These are phyloP conservation scores for Guyanaporus albipodus DNA, from an alignment of 768 basidiomycete species.

Conservation along the genomic window DNA sequence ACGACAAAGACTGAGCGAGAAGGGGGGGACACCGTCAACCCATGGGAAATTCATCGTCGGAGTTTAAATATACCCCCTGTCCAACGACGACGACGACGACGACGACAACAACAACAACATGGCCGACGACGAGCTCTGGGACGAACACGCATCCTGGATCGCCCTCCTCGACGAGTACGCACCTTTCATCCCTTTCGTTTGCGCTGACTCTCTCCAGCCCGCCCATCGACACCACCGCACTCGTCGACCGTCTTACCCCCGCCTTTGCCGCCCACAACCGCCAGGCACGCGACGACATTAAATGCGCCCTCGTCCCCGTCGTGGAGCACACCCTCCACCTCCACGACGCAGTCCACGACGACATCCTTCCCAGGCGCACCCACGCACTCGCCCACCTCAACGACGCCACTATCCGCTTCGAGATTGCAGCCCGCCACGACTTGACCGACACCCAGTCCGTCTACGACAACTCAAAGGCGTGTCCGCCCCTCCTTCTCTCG, in stretches of 20 bases:
- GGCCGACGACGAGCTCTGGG: slow-evolving; percentile 19
- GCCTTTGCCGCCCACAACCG: slow-evolving; percentile 33
- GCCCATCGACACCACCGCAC: slow-evolving; percentile 40
- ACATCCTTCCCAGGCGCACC: slow-evolving; percentile 30
- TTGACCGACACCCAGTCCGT: slow-evolving; percentile 39
- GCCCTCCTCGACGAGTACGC: slow-evolving; percentile 29
- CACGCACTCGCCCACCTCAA: slow-evolving; percentile 51
- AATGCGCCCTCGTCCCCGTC: slow-evolving; percentile 34
- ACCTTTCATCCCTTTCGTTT: neutral
- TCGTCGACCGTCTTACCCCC: slow-evolving; percentile 46
- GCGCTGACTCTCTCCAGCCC: slow-evolving; percentile 24
- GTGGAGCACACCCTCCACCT: slow-evolving; percentile 33
- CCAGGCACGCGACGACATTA: slow-evolving; percentile 28
- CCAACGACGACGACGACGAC: neutral
- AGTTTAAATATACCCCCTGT: slow-evolving; percentile 16
- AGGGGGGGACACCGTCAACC: neutral
- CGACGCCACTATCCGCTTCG: slow-evolving; percentile 50
- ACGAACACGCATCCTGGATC: slow-evolving; percentile 26
- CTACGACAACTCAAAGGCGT: slow-evolving; percentile 43
- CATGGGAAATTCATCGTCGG: slow-evolving; percentile 15
- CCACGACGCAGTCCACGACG: slow-evolving; percentile 33
- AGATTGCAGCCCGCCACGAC: slow-evolving; percentile 42
- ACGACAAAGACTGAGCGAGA: slow-evolving; percentile 2
- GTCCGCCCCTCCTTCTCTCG: slow-evolving; percentile 12
- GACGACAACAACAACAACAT: too few relatives aligned